A percentile compares a stretch with the other conserved stretches of the same genome.
Conservation (phyloP, 768 basidiomycete species). For the Kwoniella mangroviensis region DNA sequence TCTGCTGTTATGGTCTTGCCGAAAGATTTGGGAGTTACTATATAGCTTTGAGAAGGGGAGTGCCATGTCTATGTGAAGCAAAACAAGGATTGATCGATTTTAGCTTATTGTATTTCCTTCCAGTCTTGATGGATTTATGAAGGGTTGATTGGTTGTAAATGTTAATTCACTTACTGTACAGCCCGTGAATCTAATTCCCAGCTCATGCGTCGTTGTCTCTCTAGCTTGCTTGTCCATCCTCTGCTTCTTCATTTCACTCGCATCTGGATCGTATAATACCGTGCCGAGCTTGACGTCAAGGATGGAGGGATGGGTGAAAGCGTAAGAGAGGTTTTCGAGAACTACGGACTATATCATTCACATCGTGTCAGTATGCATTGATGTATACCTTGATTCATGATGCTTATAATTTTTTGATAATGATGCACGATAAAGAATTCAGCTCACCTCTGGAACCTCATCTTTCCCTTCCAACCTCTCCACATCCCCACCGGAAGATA, state of each 20-base stretch:
- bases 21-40: constrained; percentile 68
- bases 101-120: too few relatives aligned
- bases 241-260: constrained; percentile 72
- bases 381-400: neutral
- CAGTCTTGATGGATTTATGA: too few relatives aligned
- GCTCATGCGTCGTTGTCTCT: constrained; percentile 72
- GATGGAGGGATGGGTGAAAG: constrained; percentile 79
- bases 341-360: constrained; percentile 69
- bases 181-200: constrained; percentile 82
- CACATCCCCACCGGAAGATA: constrained; percentile 51
- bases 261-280: constrained; percentile 71
- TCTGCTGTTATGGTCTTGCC: constrained; percentile 73
- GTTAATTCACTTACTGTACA: constrained; percentile 73
- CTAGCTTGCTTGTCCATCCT: constrained; percentile 76
- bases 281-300: constrained; percentile 94
- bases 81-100: too few relatives aligned
- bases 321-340: constrained; percentile 77
- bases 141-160: neutral
- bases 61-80: constrained; percentile 69
- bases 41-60: constrained; percentile 63
- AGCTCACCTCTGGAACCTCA: constrained; percentile 43
- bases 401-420: neutral
- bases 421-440: neutral
- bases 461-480: constrained; percentile 22
- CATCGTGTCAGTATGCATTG: neutral